phyloP scores from a whole-genome alignment of 192 early-diverging fungal genomes.

The Backusella mclennaniae region DNA sequence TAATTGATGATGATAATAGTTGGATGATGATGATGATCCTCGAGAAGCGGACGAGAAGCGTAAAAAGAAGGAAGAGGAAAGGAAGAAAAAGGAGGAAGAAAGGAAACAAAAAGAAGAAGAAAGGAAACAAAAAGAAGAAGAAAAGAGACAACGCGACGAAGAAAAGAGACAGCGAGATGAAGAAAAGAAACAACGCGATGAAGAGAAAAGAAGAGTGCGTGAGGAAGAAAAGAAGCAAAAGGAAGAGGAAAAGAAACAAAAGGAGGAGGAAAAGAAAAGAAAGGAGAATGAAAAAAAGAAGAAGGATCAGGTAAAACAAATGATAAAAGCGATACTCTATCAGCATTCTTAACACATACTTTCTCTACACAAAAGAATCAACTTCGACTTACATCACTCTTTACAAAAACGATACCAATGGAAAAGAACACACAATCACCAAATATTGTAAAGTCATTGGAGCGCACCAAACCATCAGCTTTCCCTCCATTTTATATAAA shows the following conservation, averaged over 20 bases:
- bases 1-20: background rate
- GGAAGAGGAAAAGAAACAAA: constrained; percentile 42
- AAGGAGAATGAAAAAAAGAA: constrained; percentile 41
- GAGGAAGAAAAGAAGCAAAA: constrained; percentile 37
- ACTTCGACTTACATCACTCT: constrained; percentile 30
- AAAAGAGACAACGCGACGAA: constrained; percentile 34
- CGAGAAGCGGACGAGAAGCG: constrained; percentile 16
- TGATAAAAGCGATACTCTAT: background rate
- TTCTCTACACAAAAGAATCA: constrained; percentile 1
- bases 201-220: constrained; percentile 26
- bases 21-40: background rate
- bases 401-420: constrained; percentile 31
- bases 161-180: constrained; percentile 32
- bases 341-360: too few species aligned
- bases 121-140: constrained; percentile 16
- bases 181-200: constrained; percentile 38
- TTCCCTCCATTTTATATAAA: constrained; percentile 67
- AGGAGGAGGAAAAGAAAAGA: constrained; percentile 39
- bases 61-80: constrained; percentile 14
- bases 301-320: background rate
- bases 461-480: constrained; percentile 14
- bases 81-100: constrained; percentile 14
- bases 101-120: background rate
- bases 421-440: constrained; percentile 34
- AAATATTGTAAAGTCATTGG: constrained; percentile 28